A percentile compares a stretch with the other conserved stretches of the same genome.
phyloP scores from a whole-genome alignment of 78 protist genomes.

The Dictyostelium brefeldianum region DNA sequence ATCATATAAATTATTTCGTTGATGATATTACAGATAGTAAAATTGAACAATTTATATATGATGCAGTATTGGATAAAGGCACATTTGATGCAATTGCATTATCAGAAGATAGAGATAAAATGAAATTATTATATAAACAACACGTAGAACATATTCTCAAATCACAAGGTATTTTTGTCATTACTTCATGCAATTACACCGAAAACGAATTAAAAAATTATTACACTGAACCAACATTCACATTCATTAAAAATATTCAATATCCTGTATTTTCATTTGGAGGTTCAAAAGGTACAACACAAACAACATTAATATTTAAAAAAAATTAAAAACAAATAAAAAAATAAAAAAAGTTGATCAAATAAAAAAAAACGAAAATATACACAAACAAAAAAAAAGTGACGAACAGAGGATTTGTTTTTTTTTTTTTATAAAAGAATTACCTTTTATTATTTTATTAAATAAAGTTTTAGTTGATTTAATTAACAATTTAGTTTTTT shows the following conservation, averaged over 20 bases:
- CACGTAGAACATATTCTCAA: conserved; percentile 6
- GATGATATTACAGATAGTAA: conserved; percentile 63
- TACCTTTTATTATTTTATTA: neutral
- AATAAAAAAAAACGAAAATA: neutral
- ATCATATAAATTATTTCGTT: conserved; percentile 43
- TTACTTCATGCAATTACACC: conserved; percentile 81
- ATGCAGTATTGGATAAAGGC: conserved; percentile 75
- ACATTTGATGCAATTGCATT: conserved; percentile 84
- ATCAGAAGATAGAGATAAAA: conserved; percentile 45
- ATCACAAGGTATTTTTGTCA: conserved; percentile 37
- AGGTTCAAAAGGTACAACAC: conserved; percentile 63
- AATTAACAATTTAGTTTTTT: conserved; percentile 21
- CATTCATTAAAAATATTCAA: conserved; percentile 28
- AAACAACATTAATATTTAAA: conserved; percentile 60
- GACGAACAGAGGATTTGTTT: neutral
- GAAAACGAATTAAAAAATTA: conserved; percentile 31
- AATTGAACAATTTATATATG: conserved; percentile 20
- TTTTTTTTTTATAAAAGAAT: neutral
- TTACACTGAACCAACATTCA: neutral
- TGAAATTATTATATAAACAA: conserved; percentile 23
- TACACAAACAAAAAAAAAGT: neutral
- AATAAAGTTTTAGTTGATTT: neutral
- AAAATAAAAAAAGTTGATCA: neutral
- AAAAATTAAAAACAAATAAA: conserved; percentile 7
- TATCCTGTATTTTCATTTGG: conserved; percentile 73